Evolutionary conservation across 1,284 basidiomycete species (phyloP).

Genomic region (Trametes pubescens): DNA sequence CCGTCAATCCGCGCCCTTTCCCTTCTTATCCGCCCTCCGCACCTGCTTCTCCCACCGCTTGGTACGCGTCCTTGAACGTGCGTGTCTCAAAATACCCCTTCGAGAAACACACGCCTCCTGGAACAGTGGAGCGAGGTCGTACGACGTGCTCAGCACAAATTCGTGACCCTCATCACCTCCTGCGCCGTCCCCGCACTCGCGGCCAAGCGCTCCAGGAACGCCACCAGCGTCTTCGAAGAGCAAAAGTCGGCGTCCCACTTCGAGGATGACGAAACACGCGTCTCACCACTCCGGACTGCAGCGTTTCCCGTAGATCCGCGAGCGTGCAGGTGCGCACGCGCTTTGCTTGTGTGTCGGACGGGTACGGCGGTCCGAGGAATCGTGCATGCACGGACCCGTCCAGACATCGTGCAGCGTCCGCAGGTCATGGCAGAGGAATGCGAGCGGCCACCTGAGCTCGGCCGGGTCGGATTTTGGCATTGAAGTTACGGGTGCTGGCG

Average conservation of each 20-base stretch:
- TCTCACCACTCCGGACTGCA: no score
- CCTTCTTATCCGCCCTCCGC: constrained; percentile 15
- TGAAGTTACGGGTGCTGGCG: background rate
- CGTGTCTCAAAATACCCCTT: constrained; percentile 21
- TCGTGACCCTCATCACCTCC: constrained; percentile 6
- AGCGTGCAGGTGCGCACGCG: background rate
- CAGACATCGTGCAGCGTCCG: constrained; percentile 13
- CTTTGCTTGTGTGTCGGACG: constrained; percentile 4
- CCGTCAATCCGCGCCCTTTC: constrained; percentile 6
- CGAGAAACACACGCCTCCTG: constrained; percentile 19
- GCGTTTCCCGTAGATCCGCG: background rate
- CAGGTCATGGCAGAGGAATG: constrained; percentile 18
- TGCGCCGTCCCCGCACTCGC: background rate
- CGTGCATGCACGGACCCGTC: constrained; percentile 9
- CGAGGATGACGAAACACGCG: background rate
- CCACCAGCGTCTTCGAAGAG: background rate
- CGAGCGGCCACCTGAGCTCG: constrained; percentile 3
- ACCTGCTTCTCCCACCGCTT: constrained; percentile 25
- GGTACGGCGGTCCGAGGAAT: constrained; percentile 18
- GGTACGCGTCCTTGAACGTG: constrained; percentile 21
- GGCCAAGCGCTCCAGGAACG: no score
- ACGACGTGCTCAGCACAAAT: constrained; percentile 24
- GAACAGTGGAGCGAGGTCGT: constrained; percentile 24
- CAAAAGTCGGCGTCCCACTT: background rate
- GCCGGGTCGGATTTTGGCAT: background rate